These are phyloP conservation scores for Neurospora africana DNA, from an alignment of 495 filamentous ascomycete genomes.

Conservation along the genomic window DNA sequence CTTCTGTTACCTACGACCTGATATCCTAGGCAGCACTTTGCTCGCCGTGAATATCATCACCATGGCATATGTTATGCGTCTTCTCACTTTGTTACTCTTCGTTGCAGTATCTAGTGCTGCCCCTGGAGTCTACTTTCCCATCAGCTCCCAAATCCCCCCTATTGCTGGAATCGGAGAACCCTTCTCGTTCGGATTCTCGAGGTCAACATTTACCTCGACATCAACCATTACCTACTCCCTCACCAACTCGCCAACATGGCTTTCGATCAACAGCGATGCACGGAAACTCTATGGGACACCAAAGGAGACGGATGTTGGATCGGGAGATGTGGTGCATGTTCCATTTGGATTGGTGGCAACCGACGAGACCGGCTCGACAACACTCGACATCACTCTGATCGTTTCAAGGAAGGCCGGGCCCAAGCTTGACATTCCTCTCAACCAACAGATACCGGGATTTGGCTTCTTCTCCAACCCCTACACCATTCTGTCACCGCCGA, in stretches of 20 bases:
- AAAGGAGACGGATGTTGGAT: slow-evolving; percentile 41
- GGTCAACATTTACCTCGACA: slow-evolving; percentile 52
- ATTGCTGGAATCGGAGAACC: slow-evolving; percentile 54
- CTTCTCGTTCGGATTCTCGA: slow-evolving; percentile 59
- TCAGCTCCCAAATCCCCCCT: slow-evolving; percentile 69
- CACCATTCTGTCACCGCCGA: slow-evolving; percentile 27
- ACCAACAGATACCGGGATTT: slow-evolving; percentile 28
- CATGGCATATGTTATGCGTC: slow-evolving; percentile 10
- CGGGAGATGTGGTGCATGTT: slow-evolving; percentile 31
- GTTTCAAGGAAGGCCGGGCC: slow-evolving; percentile 42
- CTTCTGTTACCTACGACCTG: not conserved
- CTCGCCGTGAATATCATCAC: not conserved
- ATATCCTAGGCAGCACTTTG: not conserved
- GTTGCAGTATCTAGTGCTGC: slow-evolving; percentile 25
- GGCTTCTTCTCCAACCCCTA: slow-evolving; percentile 31
- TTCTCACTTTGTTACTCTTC: slow-evolving; percentile 11
- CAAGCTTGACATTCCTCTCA: slow-evolving; percentile 23
- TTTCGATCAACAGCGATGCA: slow-evolving; percentile 50
- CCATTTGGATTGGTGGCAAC: slow-evolving; percentile 51
- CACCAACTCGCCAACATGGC: slow-evolving; percentile 53
- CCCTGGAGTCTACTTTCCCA: slow-evolving; percentile 49
- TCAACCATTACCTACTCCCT: slow-evolving; percentile 51
- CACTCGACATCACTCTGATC: slow-evolving; percentile 50
- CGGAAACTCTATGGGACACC: slow-evolving; percentile 60
- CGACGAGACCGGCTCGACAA: slow-evolving; percentile 46